These are phyloP conservation scores for Cyclotella atomus DNA, from an alignment of 108 stramenopile species.

Conservation along the genomic window DNA sequence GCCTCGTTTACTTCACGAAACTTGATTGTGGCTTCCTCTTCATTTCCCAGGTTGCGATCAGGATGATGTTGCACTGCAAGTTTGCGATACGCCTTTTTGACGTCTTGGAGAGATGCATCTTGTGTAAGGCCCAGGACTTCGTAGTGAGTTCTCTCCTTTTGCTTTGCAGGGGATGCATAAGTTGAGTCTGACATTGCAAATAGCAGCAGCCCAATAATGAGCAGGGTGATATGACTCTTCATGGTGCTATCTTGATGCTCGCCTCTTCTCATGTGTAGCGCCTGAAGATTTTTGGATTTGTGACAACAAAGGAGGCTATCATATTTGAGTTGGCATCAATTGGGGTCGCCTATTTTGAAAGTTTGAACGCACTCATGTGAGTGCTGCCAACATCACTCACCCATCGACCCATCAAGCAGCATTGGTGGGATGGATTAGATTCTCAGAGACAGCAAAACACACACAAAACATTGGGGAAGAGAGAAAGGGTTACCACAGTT, in stretches of 20 bases:
- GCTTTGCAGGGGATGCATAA: not conserved
- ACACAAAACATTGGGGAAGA: no score
- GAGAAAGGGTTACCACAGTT: no score
- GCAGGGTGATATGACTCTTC: not conserved
- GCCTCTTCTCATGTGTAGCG: no score
- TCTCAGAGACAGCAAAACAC: no score
- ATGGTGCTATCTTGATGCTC: no score
- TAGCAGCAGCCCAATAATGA: not conserved
- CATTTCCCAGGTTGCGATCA: conserved; percentile 83
- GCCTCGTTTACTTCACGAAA: conserved; percentile 94
- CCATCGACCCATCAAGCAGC: no score
- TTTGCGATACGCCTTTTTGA: conserved; percentile 91
- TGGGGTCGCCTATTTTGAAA: no score
- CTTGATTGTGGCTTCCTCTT: conserved; percentile 53
- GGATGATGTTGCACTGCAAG: conserved; percentile 91
- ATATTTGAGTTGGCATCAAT: no score
- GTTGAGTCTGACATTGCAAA: not conserved
- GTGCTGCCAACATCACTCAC: no score
- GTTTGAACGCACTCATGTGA: no score
- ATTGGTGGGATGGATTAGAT: no score
- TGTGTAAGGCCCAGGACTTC: conserved; percentile 16
- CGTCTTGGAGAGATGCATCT: conserved; percentile 40
- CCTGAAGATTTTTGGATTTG: not conserved
- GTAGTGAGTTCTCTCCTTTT: conserved; percentile 13
- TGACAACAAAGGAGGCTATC: not conserved